Evolutionary conservation across 352 stramenopile genomes (phyloP), one percentile per base, ranked within the genome.

Genomic region (Phytophthora podocarpi): DNA sequence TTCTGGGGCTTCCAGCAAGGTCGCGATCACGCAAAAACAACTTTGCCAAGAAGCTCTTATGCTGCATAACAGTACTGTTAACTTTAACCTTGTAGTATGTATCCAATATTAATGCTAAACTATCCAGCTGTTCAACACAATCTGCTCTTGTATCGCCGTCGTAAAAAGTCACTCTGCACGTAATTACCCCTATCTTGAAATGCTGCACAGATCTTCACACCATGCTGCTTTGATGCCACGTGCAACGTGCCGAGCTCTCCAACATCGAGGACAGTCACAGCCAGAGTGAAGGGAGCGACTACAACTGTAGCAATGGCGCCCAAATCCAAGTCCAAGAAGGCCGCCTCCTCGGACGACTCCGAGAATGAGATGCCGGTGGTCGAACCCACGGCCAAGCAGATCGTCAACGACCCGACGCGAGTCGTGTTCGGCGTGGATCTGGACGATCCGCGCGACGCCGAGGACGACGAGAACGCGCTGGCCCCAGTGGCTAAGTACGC

Each of bases 401-500:
- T 55, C n/a, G 35, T 54, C 21, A 35, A 31, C 28, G 48, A 74
- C 26, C 16, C 47, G 1, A 35, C 36, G 10, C 56, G 56, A 24
- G 18, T 78, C 11, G 75, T 90, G n/a, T 90, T 92, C 41, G 83
- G 80, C 52, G 83, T 92, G 26, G 63, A 80, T 49, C 65, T 86
- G 21, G 76, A 88, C 59, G 72, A 80, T 27, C 64, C 71, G 9
- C 65, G 60, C 8, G 82, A 93, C 54, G 59, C 76, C 12, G 85
- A 93, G 37, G 86, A 97, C 58, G 85, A 95, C 16, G 51, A 78
- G 27, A 91, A 72, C 27, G 81, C 79, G 41, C 58, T 97, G 21
- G 85, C 79, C 35, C 82, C 87, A 3, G 78, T 96, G 18, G 77
- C 91, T 57, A 96, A 97, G 67, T 97, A 90, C 71, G 86, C 72